These are phyloP conservation scores for Colletotrichum sp. DNA, from an alignment of 2,329 filamentous ascomycete genomes.

Conservation along the genomic window DNA sequence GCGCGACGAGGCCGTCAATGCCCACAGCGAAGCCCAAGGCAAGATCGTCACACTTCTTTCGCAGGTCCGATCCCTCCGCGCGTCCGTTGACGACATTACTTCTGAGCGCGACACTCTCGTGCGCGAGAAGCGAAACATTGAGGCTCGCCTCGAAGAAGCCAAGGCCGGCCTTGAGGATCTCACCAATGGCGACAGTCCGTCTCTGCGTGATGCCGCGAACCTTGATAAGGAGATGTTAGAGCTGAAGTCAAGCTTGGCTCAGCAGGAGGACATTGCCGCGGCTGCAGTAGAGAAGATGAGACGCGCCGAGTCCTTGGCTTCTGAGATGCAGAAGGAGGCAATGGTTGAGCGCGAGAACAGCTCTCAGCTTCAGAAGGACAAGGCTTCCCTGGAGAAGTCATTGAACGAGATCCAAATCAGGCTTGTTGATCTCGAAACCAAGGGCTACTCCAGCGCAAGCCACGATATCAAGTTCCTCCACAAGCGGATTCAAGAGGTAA, in stretches of 20 bases:
- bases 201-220: slow-evolving; percentile 86
- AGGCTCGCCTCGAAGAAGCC: slow-evolving; percentile 84
- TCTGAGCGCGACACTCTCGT: slow-evolving; percentile 84
- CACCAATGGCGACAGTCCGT: slow-evolving; percentile 82
- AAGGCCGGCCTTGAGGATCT: slow-evolving; percentile 89
- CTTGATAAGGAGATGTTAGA: slow-evolving; percentile 90
- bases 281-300: slow-evolving; percentile 98
- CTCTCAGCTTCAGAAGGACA: slow-evolving; percentile 85
- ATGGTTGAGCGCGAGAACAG: slow-evolving; percentile 83
- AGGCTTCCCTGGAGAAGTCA: slow-evolving; percentile 85
- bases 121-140: slow-evolving; percentile 89
- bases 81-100: slow-evolving; percentile 83
- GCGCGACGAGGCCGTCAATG: slow-evolving; percentile 90
- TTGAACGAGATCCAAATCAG: slow-evolving; percentile 89
- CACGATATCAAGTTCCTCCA: slow-evolving; percentile 96
- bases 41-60: slow-evolving; percentile 91
- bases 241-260: slow-evolving; percentile 85
- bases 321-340: slow-evolving; percentile 94
- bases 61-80: slow-evolving; percentile 84
- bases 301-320: slow-evolving; percentile 83
- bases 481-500: slow-evolving; percentile 93
- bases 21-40: slow-evolving; percentile 93
- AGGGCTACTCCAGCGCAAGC: slow-evolving; percentile 92
- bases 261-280: slow-evolving; percentile 90
- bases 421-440: slow-evolving; percentile 93